A percentile compares a stretch with the other conserved stretches of the same genome.
Conservation (phyloP, 176 grass and related monocot species). For the Phyllostachys edulis region DNA sequence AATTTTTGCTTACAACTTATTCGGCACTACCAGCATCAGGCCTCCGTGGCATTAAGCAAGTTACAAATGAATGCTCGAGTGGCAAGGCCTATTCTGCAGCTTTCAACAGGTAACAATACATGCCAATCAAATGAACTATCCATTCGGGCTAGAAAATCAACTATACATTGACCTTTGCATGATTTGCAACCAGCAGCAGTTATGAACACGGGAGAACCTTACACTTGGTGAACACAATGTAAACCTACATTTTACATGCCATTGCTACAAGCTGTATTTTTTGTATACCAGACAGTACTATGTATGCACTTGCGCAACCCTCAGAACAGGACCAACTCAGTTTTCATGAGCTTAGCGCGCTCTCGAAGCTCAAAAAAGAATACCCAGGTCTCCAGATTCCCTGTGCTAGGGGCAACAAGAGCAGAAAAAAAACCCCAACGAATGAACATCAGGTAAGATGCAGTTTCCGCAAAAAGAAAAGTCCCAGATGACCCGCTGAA, state of each 20-base stretch:
- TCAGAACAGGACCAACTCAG: neutral
- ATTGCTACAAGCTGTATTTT: neutral
- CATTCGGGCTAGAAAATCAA: neutral
- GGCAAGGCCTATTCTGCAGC: neutral
- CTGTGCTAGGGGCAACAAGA: neutral
- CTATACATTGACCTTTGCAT: neutral
- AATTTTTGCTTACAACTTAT: neutral
- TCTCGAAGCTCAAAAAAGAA: conserved; percentile 29
- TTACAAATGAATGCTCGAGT: neutral
- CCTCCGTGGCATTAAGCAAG: neutral
- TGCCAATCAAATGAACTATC: neutral
- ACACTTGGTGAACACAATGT: neutral
- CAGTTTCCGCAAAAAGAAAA: neutral
- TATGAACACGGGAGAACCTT: neutral
- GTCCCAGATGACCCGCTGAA: conserved; percentile 21
- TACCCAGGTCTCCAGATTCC: conserved; percentile 1
- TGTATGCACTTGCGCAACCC: neutral
- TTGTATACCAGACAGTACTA: neutral
- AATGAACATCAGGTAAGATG: neutral
- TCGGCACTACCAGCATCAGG: neutral
- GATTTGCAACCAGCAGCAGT: conserved; percentile 2
- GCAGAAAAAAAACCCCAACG: neutral
- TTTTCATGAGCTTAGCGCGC: neutral
- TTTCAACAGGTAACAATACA: conserved; percentile 5
- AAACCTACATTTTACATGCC: conserved; percentile 26